phyloP scores from a whole-genome alignment of 345 rosid genomes.

The Lagerstroemia speciosa region DNA sequence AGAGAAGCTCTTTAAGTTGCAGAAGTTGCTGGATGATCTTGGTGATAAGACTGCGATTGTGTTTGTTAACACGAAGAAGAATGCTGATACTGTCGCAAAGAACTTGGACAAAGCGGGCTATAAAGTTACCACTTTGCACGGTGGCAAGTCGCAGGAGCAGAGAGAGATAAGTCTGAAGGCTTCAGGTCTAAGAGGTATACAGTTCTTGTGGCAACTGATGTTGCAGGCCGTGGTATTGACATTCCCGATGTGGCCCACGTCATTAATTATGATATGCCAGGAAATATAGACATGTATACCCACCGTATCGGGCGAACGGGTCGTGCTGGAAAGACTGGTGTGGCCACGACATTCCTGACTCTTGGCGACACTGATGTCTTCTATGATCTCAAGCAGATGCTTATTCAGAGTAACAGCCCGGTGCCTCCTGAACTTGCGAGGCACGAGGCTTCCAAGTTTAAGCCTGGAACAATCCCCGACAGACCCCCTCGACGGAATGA shows the following conservation, averaged over 20 bases:
- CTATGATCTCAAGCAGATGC: constrained; percentile 97
- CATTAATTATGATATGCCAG: constrained; percentile 87
- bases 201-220: constrained; percentile 91
- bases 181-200: constrained; percentile 82
- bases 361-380: constrained; percentile 68
- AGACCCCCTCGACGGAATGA: constrained; percentile 90
- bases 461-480: constrained; percentile 82
- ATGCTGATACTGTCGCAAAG: constrained; percentile 2
- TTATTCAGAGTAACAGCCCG: constrained; percentile 76
- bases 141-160: constrained; percentile 93
- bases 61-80: constrained; percentile 88
- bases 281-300: constrained; percentile 76
- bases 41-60: constrained; percentile 84
- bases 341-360: constrained; percentile 85
- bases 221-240: constrained; percentile 89
- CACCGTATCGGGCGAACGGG: constrained; percentile 94
- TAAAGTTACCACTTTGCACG: constrained; percentile 79
- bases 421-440: constrained; percentile 90
- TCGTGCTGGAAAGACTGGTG: constrained; percentile 92
- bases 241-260: constrained; percentile 94
- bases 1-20: constrained; percentile 57
- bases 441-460: constrained; percentile 89
- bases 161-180: constrained; percentile 86
- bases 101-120: constrained; percentile 77
- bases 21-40: constrained; percentile 73